Evolutionary conservation across 1,139 yeast species (phyloP).

Genomic region (Saccharomycopsis hybrid): DNA sequence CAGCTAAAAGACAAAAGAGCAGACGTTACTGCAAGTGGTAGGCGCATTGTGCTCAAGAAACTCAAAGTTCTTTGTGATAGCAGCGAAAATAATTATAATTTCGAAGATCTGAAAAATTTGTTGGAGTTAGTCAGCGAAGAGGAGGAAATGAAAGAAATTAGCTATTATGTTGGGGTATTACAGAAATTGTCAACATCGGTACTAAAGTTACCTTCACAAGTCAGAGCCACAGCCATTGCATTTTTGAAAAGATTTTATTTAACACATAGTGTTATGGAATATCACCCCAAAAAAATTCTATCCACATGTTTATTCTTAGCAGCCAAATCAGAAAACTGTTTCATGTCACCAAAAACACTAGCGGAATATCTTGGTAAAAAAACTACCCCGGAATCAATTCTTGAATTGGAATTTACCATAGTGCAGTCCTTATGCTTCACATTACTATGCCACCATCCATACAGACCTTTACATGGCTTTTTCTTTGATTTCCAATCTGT

Average conservation of each 20-base stretch:
- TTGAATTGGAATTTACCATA: constrained; percentile 72
- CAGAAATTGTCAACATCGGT: constrained; percentile 47
- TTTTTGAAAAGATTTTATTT: constrained; percentile 79
- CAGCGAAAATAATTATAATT: constrained; percentile 31
- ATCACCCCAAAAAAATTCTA: constrained; percentile 77
- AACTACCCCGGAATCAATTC: constrained; percentile 44
- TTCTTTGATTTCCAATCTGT: constrained; percentile 79
- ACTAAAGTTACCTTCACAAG: constrained; percentile 58
- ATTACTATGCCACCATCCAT: constrained; percentile 80
- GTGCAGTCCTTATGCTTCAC: constrained; percentile 74
- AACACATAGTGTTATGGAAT: constrained; percentile 73
- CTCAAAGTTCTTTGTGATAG: constrained; percentile 32
- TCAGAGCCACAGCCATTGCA: constrained; percentile 76
- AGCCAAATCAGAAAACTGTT: constrained; percentile 86
- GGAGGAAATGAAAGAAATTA: constrained; percentile 65
- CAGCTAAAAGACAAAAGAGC: constrained; percentile 44
- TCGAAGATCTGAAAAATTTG: constrained; percentile 33
- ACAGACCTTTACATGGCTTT: constrained; percentile 83
- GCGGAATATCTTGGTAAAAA: constrained; percentile 63
- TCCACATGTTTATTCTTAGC: constrained; percentile 87
- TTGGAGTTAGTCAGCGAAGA: constrained; percentile 49
- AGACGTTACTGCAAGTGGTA: constrained; percentile 49
- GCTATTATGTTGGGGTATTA: constrained; percentile 66
- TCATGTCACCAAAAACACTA: constrained; percentile 79
- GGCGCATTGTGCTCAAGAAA: constrained; percentile 33